phyloP scores from a whole-genome alignment of 2,329 filamentous ascomycete genomes.

The Emmonsiellopsis sp. region DNA sequence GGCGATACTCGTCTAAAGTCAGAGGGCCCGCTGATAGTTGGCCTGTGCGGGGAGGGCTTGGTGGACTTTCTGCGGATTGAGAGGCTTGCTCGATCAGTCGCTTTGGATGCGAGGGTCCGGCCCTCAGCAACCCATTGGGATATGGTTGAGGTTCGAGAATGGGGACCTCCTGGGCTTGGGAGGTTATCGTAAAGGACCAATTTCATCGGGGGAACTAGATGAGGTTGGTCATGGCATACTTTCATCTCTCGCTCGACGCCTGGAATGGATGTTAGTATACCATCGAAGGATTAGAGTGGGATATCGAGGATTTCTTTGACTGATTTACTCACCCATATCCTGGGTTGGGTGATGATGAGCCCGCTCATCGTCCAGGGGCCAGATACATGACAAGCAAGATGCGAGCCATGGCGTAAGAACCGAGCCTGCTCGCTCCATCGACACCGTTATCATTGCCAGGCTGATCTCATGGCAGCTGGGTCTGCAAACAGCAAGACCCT shows the following conservation, averaged over 20 bases:
- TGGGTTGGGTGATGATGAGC: slow-evolving; percentile 15
- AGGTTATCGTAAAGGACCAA: slow-evolving; percentile 33
- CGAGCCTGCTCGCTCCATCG: slow-evolving; percentile 30
- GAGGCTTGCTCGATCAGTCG: slow-evolving; percentile 33
- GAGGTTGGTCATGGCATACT: slow-evolving; percentile 37
- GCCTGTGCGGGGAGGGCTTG: slow-evolving; percentile 20
- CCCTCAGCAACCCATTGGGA: slow-evolving; percentile 32
- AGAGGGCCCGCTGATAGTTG: slow-evolving; percentile 33
- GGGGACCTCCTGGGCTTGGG: slow-evolving; percentile 22
- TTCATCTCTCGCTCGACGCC: slow-evolving; percentile 34
- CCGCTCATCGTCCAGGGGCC: slow-evolving; percentile 19
- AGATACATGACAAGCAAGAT: slow-evolving; percentile 30
- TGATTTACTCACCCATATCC: slow-evolving; percentile 13
- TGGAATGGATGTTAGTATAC: slow-evolving; percentile 10
- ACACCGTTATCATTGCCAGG: slow-evolving; percentile 26
- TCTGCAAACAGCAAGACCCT: background rate
- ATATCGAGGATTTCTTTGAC: background rate
- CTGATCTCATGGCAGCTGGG: slow-evolving; percentile 2
- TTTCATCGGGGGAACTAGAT: slow-evolving; percentile 38
- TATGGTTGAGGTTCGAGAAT: slow-evolving; percentile 24
- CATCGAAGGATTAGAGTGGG: background rate
- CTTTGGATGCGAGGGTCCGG: slow-evolving; percentile 26
- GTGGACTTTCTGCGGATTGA: slow-evolving; percentile 25
- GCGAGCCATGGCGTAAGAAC: slow-evolving; percentile 30
- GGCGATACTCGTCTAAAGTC: slow-evolving; percentile 31